Percentiles rank a stretch among this genome's conserved stretches.
phyloP scores from a whole-genome alignment of 78 protist species.

The Guillardia theta region DNA sequence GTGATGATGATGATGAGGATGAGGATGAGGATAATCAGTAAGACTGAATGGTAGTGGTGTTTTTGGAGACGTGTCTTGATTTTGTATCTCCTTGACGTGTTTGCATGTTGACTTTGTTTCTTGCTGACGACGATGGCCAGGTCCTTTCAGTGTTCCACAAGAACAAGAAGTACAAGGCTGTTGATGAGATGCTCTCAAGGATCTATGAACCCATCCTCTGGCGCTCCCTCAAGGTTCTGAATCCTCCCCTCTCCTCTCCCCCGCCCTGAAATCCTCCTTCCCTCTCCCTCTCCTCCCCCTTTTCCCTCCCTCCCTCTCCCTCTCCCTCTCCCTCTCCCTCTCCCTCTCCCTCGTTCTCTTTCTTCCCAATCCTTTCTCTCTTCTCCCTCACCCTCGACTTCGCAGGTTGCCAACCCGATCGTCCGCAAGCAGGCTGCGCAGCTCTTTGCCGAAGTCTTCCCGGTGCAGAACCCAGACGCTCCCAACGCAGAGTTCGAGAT shows the following conservation, averaged over 20 bases:
- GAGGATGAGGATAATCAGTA: no score
- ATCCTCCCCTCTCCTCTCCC: constrained; percentile 14
- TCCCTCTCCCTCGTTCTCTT: neutral
- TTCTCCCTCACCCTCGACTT: neutral
- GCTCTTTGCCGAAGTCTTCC: constrained; percentile 68
- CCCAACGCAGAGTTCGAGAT: constrained; percentile 43
- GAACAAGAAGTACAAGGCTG: constrained; percentile 57
- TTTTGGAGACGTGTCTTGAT: no score
- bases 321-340: neutral
- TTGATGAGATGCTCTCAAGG: constrained; percentile 69
- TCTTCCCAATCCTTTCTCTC: neutral
- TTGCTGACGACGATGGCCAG: neutral
- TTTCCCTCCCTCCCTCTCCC: neutral
- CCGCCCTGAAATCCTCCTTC: neutral
- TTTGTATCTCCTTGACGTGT: no score
- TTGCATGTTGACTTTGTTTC: no score
- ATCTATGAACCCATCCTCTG: constrained; percentile 69
- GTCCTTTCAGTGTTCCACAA: constrained; percentile 54
- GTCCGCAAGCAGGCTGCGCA: constrained; percentile 57
- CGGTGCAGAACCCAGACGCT: constrained; percentile 61
- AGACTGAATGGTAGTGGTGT: no score
- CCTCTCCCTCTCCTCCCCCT: neutral
- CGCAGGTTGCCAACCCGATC: neutral
- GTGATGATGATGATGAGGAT: no score
- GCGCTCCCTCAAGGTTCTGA: constrained; percentile 61